Evolutionary conservation across 768 basidiomycete species (phyloP).

Genomic region (Scleroderma bovista): DNA sequence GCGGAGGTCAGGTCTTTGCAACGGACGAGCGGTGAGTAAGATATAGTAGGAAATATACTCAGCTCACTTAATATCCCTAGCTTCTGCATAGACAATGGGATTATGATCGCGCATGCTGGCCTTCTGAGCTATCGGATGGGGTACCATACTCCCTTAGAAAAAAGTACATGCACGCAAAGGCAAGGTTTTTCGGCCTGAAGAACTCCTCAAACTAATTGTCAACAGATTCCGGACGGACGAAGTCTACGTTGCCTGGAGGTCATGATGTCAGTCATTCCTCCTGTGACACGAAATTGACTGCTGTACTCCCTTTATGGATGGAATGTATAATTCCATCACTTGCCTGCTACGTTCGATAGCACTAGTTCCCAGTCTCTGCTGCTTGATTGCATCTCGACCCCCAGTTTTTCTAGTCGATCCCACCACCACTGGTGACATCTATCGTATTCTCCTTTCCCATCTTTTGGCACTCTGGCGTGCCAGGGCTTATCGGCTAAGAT

Average conservation of each 20-base stretch:
- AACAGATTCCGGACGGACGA: constrained; percentile 90
- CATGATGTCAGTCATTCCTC: constrained; percentile 1
- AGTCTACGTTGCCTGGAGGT: constrained; percentile 87
- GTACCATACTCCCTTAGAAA: constrained; percentile 61
- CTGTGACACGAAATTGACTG: too few relatives aligned
- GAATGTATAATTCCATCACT: not conserved
- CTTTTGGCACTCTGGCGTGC: constrained; percentile 44
- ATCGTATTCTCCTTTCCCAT: constrained; percentile 44
- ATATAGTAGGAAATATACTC: not conserved
- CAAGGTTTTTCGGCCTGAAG: constrained; percentile 25
- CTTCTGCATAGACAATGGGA: constrained; percentile 99
- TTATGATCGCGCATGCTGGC: constrained; percentile 99
- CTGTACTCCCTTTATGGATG: too few relatives aligned
- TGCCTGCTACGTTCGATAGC: constrained; percentile 39
- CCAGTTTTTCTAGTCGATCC: constrained; percentile 48
- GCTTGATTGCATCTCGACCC: constrained; percentile 36
- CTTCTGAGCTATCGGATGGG: constrained; percentile 92
- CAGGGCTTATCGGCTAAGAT: constrained; percentile 87
- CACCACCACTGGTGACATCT: constrained; percentile 76
- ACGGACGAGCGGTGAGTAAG: constrained; percentile 82
- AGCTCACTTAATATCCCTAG: constrained; percentile 35
- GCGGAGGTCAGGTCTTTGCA: constrained; percentile 85
- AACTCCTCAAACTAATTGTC: constrained; percentile 1
- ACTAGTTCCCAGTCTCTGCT: constrained; percentile 47
- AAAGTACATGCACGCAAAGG: constrained; percentile 93